A percentile compares a stretch with the other conserved stretches of the same genome.
phyloP scores from a whole-genome alignment of 2,329 filamentous ascomycete genomes.

The Dactylella cylindrospora region DNA sequence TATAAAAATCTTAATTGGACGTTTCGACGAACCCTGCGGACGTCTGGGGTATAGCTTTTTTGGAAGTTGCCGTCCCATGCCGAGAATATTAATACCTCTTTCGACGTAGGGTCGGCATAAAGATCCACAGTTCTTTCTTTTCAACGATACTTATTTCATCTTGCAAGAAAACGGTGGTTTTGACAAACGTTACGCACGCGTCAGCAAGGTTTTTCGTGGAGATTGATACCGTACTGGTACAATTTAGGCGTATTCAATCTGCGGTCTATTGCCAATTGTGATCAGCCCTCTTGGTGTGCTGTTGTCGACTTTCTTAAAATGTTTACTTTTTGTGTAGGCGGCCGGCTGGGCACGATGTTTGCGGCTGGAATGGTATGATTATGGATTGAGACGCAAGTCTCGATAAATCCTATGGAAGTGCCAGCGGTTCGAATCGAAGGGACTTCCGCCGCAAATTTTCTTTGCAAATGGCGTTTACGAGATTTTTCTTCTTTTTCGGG shows the following conservation, averaged over 20 bases:
- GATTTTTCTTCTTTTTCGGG: slow-evolving; percentile 3
- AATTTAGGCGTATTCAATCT: too few relatives aligned
- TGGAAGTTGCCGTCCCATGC: slow-evolving; percentile 29
- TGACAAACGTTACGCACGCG: slow-evolving; percentile 15
- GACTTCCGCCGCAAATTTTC: slow-evolving; percentile 22
- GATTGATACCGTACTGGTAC: slow-evolving; percentile 20
- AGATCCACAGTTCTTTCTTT: background rate
- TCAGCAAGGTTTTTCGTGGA: slow-evolving; percentile 23
- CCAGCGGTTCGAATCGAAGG: slow-evolving; percentile 2
- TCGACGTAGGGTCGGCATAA: background rate
- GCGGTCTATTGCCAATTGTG: too few relatives aligned
- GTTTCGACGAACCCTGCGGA: background rate
- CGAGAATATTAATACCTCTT: too few relatives aligned
- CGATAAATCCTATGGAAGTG: slow-evolving; percentile 5
- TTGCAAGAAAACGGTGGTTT: background rate
- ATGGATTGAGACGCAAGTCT: slow-evolving; percentile 12
- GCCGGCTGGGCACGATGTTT: slow-evolving; percentile 40
- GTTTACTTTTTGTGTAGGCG: slow-evolving; percentile 15
- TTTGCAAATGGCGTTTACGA: too few relatives aligned
- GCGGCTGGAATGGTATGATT: slow-evolving; percentile 44
- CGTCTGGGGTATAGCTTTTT: background rate
- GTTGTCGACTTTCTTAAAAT: too few relatives aligned
- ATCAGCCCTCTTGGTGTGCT: too few relatives aligned
- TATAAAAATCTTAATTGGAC: background rate
- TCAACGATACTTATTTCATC: background rate